Conservation (phyloP, 257 asterid species). For the Solanum neorickii region DNA sequence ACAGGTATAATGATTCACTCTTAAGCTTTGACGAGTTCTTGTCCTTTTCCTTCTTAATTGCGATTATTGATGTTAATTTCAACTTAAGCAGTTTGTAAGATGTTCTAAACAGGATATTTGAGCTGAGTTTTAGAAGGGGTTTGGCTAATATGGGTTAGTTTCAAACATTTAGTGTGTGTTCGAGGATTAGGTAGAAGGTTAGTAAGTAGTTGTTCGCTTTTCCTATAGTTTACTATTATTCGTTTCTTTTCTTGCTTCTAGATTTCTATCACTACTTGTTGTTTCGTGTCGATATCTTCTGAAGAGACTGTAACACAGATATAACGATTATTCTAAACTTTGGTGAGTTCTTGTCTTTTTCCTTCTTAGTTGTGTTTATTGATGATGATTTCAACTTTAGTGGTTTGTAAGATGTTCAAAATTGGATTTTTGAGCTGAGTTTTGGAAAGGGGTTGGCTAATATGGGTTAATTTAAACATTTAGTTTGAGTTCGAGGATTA, state of each 20-base stretch:
- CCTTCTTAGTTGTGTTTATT: not conserved
- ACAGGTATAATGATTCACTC: slow-evolving; percentile 38
- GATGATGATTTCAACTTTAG: not conserved
- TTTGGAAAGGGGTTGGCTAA: not conserved
- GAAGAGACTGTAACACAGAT: slow-evolving; percentile 95
- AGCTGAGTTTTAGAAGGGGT: not conserved
- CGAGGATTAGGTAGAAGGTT: too few species aligned
- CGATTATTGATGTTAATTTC: not conserved
- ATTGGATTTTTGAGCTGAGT: not conserved
- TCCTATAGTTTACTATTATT: too few species aligned
- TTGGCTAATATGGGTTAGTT: not conserved
- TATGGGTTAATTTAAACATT: not conserved
- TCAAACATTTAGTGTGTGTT: too few species aligned
- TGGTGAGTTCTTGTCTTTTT: not conserved
- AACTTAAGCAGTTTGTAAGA: not conserved
- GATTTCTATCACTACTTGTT: not conserved
- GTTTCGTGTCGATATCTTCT: slow-evolving; percentile 14
- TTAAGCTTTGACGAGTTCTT: not conserved
- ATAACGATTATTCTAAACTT: not conserved
- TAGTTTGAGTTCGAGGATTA: not conserved
- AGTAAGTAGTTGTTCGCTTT: not conserved
- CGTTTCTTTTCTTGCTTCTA: not conserved
- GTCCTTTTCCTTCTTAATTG: not conserved
- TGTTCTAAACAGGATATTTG: not conserved
- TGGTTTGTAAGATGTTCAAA: not conserved